Conservation (phyloP, 1,139 yeast genomes). For the Suzukiozyma palmioleophila region DNA sequence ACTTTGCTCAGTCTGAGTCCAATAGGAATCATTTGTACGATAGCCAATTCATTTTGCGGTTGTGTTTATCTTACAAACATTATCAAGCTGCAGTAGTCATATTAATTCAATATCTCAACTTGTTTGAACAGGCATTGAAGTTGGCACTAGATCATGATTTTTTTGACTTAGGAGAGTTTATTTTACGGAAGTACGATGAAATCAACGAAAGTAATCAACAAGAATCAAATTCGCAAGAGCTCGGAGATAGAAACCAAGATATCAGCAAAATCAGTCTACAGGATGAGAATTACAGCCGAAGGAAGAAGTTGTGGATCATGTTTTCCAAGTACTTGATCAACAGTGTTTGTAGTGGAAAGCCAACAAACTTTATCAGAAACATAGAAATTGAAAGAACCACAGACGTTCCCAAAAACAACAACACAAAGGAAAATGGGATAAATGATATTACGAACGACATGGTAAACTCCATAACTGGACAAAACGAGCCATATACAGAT, state of each 20-base stretch:
- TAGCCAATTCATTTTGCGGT: slow-evolving; percentile 67
- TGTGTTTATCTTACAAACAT: slow-evolving; percentile 60
- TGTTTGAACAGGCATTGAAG: slow-evolving; percentile 77
- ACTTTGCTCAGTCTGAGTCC: slow-evolving; percentile 19
- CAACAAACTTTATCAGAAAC: slow-evolving; percentile 1
- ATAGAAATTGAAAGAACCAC: slow-evolving; percentile 17
- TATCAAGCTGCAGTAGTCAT: slow-evolving; percentile 67
- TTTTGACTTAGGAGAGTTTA: slow-evolving; percentile 50
- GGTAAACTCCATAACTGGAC: slow-evolving; percentile 4
- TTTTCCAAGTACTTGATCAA: slow-evolving; percentile 60
- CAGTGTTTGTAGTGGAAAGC: slow-evolving; percentile 25
- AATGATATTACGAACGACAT: slow-evolving; percentile 9
- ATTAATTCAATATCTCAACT: slow-evolving; percentile 56
- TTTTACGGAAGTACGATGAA: slow-evolving; percentile 32
- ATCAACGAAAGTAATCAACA: slow-evolving; percentile 9
- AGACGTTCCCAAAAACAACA: slow-evolving; percentile 1
- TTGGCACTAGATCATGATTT: slow-evolving; percentile 64
- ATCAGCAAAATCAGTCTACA: slow-evolving; percentile 27
- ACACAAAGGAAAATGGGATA: slow-evolving; percentile 3
- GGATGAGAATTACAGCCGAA: slow-evolving; percentile 36
- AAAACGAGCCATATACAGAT: neutral
- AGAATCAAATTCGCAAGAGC: slow-evolving; percentile 6
- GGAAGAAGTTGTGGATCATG: slow-evolving; percentile 72
- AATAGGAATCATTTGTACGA: slow-evolving; percentile 39
- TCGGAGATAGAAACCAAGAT: slow-evolving; percentile 10